A percentile compares a stretch with the other conserved stretches of the same genome.
Conservation (phyloP, 2,329 filamentous ascomycete genomes). For the Penicillium sp. region DNA sequence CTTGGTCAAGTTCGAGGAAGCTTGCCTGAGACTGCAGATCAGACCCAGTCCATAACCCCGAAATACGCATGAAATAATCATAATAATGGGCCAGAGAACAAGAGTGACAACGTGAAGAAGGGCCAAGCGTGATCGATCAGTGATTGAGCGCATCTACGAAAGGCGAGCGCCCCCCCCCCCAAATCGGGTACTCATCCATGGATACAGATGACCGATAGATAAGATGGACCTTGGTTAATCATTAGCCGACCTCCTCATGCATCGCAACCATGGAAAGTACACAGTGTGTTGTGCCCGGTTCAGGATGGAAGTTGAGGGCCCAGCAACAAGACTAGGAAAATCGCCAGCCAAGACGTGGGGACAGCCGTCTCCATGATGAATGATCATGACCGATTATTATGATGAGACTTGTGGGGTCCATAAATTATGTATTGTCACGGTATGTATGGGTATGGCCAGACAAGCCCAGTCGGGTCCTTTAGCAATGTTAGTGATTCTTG, state of each 20-base stretch:
- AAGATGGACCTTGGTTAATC: neutral
- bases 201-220: neutral
- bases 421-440: neutral
- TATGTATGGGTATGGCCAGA: neutral
- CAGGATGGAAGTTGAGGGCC: neutral
- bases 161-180: neutral
- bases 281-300: neutral
- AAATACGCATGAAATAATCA: constrained; percentile 3
- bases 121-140: neutral
- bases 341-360: neutral
- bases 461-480: neutral
- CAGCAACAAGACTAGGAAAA: neutral
- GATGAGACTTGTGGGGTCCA: constrained; percentile 1
- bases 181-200: neutral
- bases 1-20: constrained; percentile 17
- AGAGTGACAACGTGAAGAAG: neutral
- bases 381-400: neutral
- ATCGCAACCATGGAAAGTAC: neutral
- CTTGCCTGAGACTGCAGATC: constrained; percentile 25
- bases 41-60: constrained; percentile 15
- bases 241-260: neutral
- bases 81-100: neutral
- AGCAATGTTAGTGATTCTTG: neutral
- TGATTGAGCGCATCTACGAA: neutral
- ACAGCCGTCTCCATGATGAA: neutral